Base-by-base conservation (phyloP, 2,329 filamentous ascomycete species). In the Claviceps sp. region DNA sequence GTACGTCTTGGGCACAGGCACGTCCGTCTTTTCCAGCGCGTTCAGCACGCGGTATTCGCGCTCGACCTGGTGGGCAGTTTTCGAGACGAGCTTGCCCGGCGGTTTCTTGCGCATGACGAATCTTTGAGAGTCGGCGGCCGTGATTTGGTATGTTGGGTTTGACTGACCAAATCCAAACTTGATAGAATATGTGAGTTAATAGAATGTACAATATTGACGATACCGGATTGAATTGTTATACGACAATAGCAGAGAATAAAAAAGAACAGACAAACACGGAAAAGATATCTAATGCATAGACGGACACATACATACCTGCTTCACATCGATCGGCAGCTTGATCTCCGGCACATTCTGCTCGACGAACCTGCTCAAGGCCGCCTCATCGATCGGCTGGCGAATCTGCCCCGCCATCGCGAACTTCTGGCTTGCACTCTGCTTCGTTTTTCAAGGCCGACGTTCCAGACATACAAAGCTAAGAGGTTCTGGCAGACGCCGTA, bases 21-120 rank as follows among this genome's bases (percentile, higher is more conserved):
- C 89, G 64, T 87, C 82, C 20, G 88, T 94, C 50, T 72, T 56
- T 51, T 82, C 80, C 36, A 97, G 77, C 2, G 91, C 90, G 64
- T 87, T 81, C 62, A 97, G 86, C 63, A 97, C 86, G 62, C 85
- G 83, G 71, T 93, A 93, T 70, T 98, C 93, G 61, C 93, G 86
- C 71, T 98, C 93, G 62, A 98, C 91, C 67, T 91, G 86, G 73
- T 98, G 93, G 9, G 93, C 93, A 2, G 91, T 91, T 71, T 89
- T 88, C 60, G 88, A 95, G 48, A 97, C 77, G 40, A 98, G 83
- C 71, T 85, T 82, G 57, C 93, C 93, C n/a, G 93, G 91, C 1
- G 93, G 93, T 72, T 97, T 97, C 78, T 98, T 97, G 66, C 93
- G 88, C 73, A 97, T 79, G 37, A 98, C 93, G 70, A 84, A 95